These are phyloP conservation scores for Lentinula edodes DNA, from an alignment of 768 basidiomycete genomes.

Conservation along the genomic window DNA sequence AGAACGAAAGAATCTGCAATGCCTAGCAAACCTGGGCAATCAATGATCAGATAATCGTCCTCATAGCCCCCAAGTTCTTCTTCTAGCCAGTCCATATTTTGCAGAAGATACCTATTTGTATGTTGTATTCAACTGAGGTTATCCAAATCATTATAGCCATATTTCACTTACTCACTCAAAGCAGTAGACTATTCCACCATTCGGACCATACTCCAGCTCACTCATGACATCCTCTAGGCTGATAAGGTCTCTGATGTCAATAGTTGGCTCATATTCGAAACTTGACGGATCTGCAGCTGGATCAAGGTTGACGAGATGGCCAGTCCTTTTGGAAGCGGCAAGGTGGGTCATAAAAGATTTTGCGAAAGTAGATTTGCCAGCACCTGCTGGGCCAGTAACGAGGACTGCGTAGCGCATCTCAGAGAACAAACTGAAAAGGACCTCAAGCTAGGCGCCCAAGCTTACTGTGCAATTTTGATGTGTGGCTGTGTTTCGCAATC, in stretches of 20 bases:
- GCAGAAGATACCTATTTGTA: conserved; percentile 73
- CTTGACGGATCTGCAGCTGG: conserved; percentile 84
- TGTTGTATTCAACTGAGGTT: neutral
- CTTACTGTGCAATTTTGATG: neutral
- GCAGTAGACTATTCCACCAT: conserved; percentile 95
- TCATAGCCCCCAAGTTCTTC: conserved; percentile 94
- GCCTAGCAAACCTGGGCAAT: conserved; percentile 69
- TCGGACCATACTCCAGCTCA: conserved; percentile 92
- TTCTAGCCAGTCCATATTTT: conserved; percentile 98
- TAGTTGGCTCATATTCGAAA: conserved; percentile 87
- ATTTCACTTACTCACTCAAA: conserved; percentile 90
- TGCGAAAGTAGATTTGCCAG: conserved; percentile 96
- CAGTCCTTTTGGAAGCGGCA: conserved; percentile 70
- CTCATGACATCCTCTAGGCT: conserved; percentile 94
- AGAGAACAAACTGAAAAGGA: neutral
- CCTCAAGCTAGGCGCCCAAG: conserved; percentile 8
- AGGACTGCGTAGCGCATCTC: conserved; percentile 85
- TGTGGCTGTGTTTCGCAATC: neutral
- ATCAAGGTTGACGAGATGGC: conserved; percentile 95
- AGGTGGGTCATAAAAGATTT: conserved; percentile 86
- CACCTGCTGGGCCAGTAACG: conserved; percentile 94
- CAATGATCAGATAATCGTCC: conserved; percentile 91
- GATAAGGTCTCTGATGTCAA: conserved; percentile 93
- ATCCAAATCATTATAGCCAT: neutral
- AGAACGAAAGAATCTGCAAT: neutral